Conservation (phyloP, 208 protist genomes). For the Crithidia thermophila region DNA sequence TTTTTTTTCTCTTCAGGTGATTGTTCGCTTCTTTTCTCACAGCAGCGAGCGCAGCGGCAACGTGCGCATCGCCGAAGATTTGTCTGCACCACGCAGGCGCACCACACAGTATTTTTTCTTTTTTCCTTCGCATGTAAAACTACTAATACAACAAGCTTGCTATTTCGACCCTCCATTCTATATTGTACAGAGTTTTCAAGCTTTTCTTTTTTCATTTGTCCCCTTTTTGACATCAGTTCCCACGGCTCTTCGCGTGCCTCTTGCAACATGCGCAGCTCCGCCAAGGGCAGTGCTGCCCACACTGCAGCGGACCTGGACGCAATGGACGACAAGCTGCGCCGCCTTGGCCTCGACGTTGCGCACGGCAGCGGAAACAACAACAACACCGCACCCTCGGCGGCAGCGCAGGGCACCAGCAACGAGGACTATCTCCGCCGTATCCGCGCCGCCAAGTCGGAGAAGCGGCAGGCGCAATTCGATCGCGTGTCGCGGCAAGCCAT, state of each 20-base stretch:
- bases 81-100: too few species aligned
- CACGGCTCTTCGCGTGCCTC: neutral
- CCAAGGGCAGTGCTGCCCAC: conserved; percentile 30
- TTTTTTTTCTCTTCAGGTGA: neutral
- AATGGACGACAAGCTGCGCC: conserved; percentile 84
- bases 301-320: conserved; percentile 51
- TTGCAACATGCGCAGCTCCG: conserved; percentile 6
- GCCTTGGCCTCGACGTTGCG: conserved; percentile 51
- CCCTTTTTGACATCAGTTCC: neutral
- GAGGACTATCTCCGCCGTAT: conserved; percentile 63
- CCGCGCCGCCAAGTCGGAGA: conserved; percentile 54
- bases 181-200: neutral
- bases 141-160: too few species aligned
- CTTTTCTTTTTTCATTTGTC: neutral
- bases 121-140: neutral
- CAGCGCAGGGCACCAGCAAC: conserved; percentile 4
- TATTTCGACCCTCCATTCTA: neutral
- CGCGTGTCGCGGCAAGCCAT: conserved; percentile 61
- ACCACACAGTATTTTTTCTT: neutral
- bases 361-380: conserved; percentile 24
- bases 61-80: too few species aligned
- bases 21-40: neutral
- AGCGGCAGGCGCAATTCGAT: conserved; percentile 53
- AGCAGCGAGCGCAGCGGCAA: too few species aligned
- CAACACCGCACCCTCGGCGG: neutral